Conservation (phyloP, 225 moss, liverwort and hornwort genomes). For the Polytrichum formosum region DNA sequence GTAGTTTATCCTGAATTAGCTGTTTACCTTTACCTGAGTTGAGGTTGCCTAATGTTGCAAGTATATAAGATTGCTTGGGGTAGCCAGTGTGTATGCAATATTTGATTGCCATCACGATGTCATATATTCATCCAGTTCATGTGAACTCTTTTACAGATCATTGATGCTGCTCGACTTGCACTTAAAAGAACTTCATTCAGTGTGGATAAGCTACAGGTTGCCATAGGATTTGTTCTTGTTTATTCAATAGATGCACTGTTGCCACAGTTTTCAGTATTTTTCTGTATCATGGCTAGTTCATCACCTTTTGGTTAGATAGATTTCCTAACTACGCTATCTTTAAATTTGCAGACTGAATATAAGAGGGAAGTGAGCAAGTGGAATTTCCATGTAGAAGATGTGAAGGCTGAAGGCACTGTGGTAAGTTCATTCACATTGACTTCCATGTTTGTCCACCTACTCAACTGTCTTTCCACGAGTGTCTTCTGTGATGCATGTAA, state of each 20-base stretch:
- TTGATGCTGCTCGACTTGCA: slow-evolving; percentile 72
- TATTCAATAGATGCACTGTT: slow-evolving; percentile 1
- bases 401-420: slow-evolving; percentile 61
- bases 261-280: background rate
- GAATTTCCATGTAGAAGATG: slow-evolving; percentile 72
- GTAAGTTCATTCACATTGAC: slow-evolving; percentile 24
- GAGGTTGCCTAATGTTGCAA: too few relatives aligned
- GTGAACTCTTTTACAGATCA: slow-evolving; percentile 29
- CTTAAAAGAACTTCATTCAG: slow-evolving; percentile 73
- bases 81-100: too few relatives aligned
- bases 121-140: background rate
- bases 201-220: slow-evolving; percentile 77
- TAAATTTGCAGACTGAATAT: slow-evolving; percentile 64
- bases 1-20: background rate
- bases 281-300: slow-evolving; percentile 7
- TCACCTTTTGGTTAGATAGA: background rate
- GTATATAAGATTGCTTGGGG: too few relatives aligned
- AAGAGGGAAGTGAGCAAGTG: slow-evolving; percentile 79
- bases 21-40: too few relatives aligned
- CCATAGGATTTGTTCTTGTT: slow-evolving; percentile 12
- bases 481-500: background rate
- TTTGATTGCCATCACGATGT: too few relatives aligned
- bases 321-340: background rate
- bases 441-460: slow-evolving; percentile 2
- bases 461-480: background rate